Evolutionary conservation across 2,329 filamentous ascomycete species (phyloP), one percentile per base, ranked within the genome.

Genomic region (Lizonia empirigonia): DNA sequence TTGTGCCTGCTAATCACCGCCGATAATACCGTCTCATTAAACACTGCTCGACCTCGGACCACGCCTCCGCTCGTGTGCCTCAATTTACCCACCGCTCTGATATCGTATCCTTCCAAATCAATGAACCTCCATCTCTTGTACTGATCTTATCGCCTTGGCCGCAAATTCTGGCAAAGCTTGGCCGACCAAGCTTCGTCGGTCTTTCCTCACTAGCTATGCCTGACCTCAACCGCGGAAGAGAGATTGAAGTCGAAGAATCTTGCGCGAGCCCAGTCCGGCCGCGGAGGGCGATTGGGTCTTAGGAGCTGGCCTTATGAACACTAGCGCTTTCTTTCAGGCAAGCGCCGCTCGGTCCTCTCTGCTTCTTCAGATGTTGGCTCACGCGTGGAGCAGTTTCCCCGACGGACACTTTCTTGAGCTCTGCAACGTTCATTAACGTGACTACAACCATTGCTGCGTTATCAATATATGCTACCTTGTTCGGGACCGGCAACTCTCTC

Each of bases 371-470:
- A 20, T 65, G 59, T 13, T 42, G 44, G 34, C 65, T 57, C n/a
- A 68, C 37, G 3, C 55, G 58, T 1, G 63, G 60, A 2, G 64
- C 65, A 18, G 67, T 2, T 23, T 57, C 53, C 16, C 64, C 63
- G 8, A 68, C 51, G 0, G 65, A 60, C 9, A 56, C 24, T 3
- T 30, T 19, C 6, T 62, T 46, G 6, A 67, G 24, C 5, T 64
- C 53, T 8, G 48, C 9, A 7, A 59, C 34, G 0, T 39, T 40
- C 23, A 63, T 59, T 19, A 56, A 52, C 4, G 51, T 45, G 33
- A 32, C 13, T 4, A 62, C 44, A 2, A 18, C 44, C 1, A 36
- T 30, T 1, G 44, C 45, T 20, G 48, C 52, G 38, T 67, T 67
- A 20, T 36, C 46, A 9, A 67, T 41, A 46, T 60, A 67, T 3